A percentile compares a stretch with the other conserved stretches of the same genome.
Evolutionary conservation across 768 basidiomycete species (phyloP).

Genomic region (Suillus sp.): DNA sequence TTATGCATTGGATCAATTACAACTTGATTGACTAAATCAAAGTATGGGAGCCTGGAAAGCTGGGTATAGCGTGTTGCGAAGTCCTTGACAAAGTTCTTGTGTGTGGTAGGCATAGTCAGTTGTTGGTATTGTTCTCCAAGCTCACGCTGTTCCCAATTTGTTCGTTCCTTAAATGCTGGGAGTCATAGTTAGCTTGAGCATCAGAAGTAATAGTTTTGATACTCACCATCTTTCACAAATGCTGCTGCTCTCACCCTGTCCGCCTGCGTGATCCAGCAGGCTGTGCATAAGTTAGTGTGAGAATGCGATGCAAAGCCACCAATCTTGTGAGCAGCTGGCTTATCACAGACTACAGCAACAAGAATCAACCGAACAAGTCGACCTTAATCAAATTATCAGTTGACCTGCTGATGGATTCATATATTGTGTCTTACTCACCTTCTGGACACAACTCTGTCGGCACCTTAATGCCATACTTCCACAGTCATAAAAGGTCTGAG

Average conservation of each 20-base stretch:
- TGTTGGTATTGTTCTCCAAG: neutral
- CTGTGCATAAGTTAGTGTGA: constrained; percentile 38
- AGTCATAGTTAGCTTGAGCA: neutral
- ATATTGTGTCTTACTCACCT: neutral
- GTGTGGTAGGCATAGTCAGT: neutral
- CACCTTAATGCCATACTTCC: no score
- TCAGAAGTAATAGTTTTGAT: neutral
- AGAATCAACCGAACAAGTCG: constrained; percentile 16
- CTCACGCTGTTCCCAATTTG: neutral
- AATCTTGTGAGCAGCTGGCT: constrained; percentile 40
- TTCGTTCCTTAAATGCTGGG: neutral
- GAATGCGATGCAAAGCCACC: constrained; percentile 33
- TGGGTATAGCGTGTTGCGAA: constrained; percentile 15
- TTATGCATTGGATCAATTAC: constrained; percentile 43
- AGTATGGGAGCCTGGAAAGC: constrained; percentile 37
- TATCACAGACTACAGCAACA: constrained; percentile 38
- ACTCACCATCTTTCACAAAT: constrained; percentile 25
- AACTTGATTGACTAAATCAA: constrained; percentile 28
- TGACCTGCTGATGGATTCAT: no score
- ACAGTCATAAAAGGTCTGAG: no score
- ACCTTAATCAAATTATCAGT: no score
- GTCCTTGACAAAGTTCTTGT: constrained; percentile 11
- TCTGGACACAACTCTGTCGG: no score
- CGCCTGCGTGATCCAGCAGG: constrained; percentile 35
- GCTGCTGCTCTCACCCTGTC: constrained; percentile 22